Evolutionary conservation across 108 stramenopile species (phyloP).

Genomic region (Conticribra guillardii): DNA sequence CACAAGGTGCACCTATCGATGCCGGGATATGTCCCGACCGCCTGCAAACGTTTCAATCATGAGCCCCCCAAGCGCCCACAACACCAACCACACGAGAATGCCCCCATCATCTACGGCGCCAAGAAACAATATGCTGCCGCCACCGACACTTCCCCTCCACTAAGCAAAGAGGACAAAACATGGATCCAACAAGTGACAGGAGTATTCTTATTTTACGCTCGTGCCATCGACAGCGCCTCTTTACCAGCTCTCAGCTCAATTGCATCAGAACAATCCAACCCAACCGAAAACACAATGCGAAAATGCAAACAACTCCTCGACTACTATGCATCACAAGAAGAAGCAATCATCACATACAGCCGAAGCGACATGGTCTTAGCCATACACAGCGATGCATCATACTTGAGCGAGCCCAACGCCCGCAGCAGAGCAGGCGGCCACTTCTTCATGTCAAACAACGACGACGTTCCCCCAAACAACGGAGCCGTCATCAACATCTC

Average conservation of each 20-base stretch:
- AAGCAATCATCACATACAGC: constrained; percentile 32
- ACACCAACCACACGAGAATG: not conserved
- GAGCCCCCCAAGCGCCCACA: not conserved
- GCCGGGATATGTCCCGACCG: constrained; percentile 52
- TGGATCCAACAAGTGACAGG: constrained; percentile 25
- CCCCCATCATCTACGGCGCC: not conserved
- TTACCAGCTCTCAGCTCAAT: too few relatives aligned
- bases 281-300: constrained; percentile 10
- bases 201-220: too few relatives aligned
- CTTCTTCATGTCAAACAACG: constrained; percentile 20
- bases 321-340: constrained; percentile 48
- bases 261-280: too few relatives aligned
- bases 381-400: too few relatives aligned
- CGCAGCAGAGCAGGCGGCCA: constrained; percentile 45
- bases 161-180: not conserved
- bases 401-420: constrained; percentile 38
- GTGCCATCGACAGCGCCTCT: too few relatives aligned
- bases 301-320: constrained; percentile 38
- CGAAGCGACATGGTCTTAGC: constrained; percentile 45
- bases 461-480: constrained; percentile 12
- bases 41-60: constrained; percentile 34
- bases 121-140: not conserved
- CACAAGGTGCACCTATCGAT: constrained; percentile 42
- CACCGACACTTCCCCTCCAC: not conserved
- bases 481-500: constrained; percentile 20